A percentile compares a stretch with the other conserved stretches of the same genome.
These are phyloP conservation scores for Alternaria gaisen DNA, from an alignment of 2,329 filamentous ascomycete species.

Conservation along the genomic window DNA sequence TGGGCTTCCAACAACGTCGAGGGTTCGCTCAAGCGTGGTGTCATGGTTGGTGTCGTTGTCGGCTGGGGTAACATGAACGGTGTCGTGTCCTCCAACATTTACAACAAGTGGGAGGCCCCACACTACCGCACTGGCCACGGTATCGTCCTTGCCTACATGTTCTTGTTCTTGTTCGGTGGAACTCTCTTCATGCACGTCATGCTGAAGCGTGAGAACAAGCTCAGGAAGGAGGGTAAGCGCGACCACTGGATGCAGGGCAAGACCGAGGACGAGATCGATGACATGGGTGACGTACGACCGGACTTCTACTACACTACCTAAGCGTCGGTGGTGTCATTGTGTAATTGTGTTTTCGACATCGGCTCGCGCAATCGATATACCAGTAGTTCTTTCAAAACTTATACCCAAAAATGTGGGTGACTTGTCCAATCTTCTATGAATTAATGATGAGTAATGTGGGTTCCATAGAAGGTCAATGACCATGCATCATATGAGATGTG, in stretches of 20 bases:
- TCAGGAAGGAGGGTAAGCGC: slow-evolving; percentile 69
- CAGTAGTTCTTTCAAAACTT: background rate
- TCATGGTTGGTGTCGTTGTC: slow-evolving; percentile 87
- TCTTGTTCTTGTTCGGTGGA: slow-evolving; percentile 75
- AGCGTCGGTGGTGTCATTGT: background rate
- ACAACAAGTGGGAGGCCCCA: slow-evolving; percentile 66
- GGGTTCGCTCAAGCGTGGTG: slow-evolving; percentile 91
- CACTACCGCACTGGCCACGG: slow-evolving; percentile 78
- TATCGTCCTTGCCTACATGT: slow-evolving; percentile 76
- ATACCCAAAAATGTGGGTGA: background rate
- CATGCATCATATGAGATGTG: background rate
- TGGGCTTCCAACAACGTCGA: slow-evolving; percentile 92
- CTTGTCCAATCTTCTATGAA: background rate
- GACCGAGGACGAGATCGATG: slow-evolving; percentile 68
- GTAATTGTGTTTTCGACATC: background rate
- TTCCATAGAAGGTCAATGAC: background rate
- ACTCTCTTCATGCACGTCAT: slow-evolving; percentile 71
- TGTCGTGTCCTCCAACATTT: slow-evolving; percentile 85
- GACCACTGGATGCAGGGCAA: slow-evolving; percentile 74
- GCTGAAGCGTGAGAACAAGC: slow-evolving; percentile 73
- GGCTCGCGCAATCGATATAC: background rate
- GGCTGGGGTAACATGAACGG: slow-evolving; percentile 93
- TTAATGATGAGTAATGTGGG: background rate
- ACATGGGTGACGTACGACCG: slow-evolving; percentile 72
- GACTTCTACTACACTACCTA: slow-evolving; percentile 76